Evolutionary conservation across 2,329 filamentous ascomycete genomes (phyloP).

Genomic region (Exophiala sideris): DNA sequence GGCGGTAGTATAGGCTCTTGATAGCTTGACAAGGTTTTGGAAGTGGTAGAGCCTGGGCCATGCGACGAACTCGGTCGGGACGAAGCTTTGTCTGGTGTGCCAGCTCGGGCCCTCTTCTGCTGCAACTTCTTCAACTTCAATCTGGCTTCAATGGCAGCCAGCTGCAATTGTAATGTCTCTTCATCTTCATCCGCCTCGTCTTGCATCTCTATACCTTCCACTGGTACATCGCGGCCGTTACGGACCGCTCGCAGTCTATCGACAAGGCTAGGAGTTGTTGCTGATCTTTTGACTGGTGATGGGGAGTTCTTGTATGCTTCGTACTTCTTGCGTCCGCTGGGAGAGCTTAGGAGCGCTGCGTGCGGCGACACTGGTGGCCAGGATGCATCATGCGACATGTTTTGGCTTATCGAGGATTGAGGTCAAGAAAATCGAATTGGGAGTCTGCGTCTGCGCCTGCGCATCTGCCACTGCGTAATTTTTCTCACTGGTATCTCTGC

Average conservation of each 20-base stretch:
- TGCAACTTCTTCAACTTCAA: conserved; percentile 85
- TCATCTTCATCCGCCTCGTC: conserved; percentile 78
- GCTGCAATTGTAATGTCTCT: conserved; percentile 79
- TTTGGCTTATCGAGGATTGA: not conserved
- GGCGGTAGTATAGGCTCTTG: conserved; percentile 14
- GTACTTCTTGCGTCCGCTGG: conserved; percentile 73
- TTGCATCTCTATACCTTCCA: conserved; percentile 43
- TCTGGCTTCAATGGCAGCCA: conserved; percentile 84
- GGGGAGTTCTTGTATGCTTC: conserved; percentile 66
- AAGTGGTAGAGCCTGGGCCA: conserved; percentile 28
- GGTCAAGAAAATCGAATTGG: not conserved
- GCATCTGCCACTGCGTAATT: not conserved
- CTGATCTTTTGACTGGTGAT: conserved; percentile 58
- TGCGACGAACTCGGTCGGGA: conserved; percentile 15
- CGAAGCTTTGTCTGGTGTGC: conserved; percentile 23
- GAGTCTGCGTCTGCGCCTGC: not conserved
- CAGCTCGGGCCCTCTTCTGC: conserved; percentile 53
- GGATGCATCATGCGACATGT: conserved; percentile 29
- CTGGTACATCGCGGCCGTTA: conserved; percentile 17
- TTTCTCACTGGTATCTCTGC: not conserved
- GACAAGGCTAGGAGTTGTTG: conserved; percentile 41
- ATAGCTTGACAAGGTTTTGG: conserved; percentile 25
- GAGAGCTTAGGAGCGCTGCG: conserved; percentile 64
- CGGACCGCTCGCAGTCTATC: conserved; percentile 33
- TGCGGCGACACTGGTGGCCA: conserved; percentile 64